Base-by-base conservation (phyloP, 2,329 filamentous ascomycete genomes). In the Fusarium dimerum region DNA sequence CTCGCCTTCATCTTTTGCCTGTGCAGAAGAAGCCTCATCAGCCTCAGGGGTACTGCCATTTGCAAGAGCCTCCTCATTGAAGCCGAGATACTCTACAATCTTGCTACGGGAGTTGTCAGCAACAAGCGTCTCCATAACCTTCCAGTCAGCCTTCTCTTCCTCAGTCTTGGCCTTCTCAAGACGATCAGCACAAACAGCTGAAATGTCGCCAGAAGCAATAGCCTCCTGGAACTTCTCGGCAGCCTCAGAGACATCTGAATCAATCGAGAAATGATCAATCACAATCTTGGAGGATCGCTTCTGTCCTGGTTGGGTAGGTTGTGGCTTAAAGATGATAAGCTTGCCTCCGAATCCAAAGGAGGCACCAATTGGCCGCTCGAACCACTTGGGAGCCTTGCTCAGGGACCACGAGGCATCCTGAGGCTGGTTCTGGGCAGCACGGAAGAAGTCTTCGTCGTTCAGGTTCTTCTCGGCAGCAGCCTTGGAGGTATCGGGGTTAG, bases 321-420 rank as follows among this genome's bases (percentile, higher is more conserved):
- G 78, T 52, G 84, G 76, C 57, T 82, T 81, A 73, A 97, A 86
- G 51, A 86, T 83, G 15, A 97, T 85, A 18, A 99, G 79, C 70
- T 96, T 96, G 48, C 95, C 94, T 49, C 94, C 94, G 69, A 97
- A 99, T 1, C 92, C 94, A 73, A 99, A 99, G 0, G 92, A 90
- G 15, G 88, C 93, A 64, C 91, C 90, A 40, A 87, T 83, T 2
- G 93, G 92, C 49, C 89, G 83, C 72, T 96, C 87, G 40, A 94
- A 81, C 94, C 94, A 99, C 62, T 87, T 92, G 1, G 94, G 95
- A 2, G 94, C 87, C 67, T 91, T 92, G 45, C 81, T 78, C 42
- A 99, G 78, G 3, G 91, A 90, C 78, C 97, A 99, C 3, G 90
- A 92, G 26, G 90, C 89, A 18, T 87, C 89, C 71, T 97, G 92